A percentile compares a stretch with the other conserved stretches of the same genome.
These are phyloP conservation scores for Colletotrichum tabaci DNA, from an alignment of 2,329 filamentous ascomycete species.

Conservation along the genomic window DNA sequence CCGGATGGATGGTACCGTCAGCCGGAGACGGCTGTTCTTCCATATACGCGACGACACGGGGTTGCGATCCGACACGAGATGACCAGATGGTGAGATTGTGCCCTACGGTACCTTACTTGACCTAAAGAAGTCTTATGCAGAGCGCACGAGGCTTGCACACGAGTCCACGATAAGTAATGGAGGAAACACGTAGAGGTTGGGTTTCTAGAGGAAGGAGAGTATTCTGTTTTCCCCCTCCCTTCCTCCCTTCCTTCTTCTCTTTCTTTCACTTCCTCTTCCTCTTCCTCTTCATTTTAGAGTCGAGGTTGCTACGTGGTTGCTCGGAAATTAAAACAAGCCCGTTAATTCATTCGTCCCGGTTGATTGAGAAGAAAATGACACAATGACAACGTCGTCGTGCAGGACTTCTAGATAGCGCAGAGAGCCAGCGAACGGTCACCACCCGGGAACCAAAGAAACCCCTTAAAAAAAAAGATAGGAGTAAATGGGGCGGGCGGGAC, in stretches of 20 bases:
- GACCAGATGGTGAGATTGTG: constrained; percentile 25
- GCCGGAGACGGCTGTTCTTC: constrained; percentile 27
- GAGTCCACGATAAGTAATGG: neutral
- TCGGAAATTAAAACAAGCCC: too few species aligned
- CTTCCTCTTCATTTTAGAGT: too few species aligned
- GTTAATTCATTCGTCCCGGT: too few species aligned
- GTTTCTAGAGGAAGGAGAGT: neutral
- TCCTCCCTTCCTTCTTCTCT: too few species aligned
- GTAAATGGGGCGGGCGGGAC: constrained; percentile 25
- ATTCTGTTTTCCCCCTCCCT: too few species aligned
- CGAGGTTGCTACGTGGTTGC: too few species aligned
- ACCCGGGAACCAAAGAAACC: constrained; percentile 11
- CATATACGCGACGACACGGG: constrained; percentile 22
- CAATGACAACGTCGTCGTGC: constrained; percentile 20
- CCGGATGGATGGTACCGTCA: constrained; percentile 38
- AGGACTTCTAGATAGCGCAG: constrained; percentile 3
- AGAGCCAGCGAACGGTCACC: neutral
- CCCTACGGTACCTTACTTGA: constrained; percentile 37
- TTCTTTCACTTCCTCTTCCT: too few species aligned
- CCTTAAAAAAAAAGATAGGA: constrained; percentile 20
- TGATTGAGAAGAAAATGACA: neutral
- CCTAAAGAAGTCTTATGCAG: constrained; percentile 30
- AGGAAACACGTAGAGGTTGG: neutral
- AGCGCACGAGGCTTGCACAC: constrained; percentile 13
- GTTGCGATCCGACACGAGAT: constrained; percentile 17